Conservation (phyloP, 805 yeast species). For the Wickerhamiella kurtzmanii region DNA sequence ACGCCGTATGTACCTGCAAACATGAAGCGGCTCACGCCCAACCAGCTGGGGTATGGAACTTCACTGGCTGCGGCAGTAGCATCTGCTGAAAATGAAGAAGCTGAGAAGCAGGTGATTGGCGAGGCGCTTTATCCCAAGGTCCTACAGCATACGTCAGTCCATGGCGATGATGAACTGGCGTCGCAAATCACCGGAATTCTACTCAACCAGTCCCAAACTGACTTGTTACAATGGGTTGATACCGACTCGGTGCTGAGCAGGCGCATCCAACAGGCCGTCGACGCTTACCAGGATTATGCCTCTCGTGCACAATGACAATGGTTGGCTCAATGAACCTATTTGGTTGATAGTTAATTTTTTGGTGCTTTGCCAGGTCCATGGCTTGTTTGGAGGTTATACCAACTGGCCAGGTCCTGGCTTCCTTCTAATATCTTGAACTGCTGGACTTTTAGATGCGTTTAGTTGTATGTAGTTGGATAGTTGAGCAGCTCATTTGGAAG, state of each 20-base stretch:
- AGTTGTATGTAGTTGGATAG: too few species aligned
- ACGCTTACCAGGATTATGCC: conserved; percentile 48
- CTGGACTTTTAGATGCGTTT: too few species aligned
- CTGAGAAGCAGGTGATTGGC: conserved; percentile 40
- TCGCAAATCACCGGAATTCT: conserved; percentile 94
- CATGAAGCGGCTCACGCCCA: neutral
- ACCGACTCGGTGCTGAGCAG: conserved; percentile 70
- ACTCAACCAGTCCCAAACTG: conserved; percentile 77
- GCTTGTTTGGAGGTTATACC: too few species aligned
- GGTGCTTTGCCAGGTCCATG: too few species aligned
- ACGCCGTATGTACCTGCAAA: neutral
- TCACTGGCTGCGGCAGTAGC: conserved; percentile 41
- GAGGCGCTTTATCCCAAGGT: conserved; percentile 85
- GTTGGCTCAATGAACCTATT: too few species aligned
- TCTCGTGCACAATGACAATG: neutral
- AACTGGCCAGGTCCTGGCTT: too few species aligned
- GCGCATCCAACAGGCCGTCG: conserved; percentile 79
- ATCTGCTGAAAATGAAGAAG: conserved; percentile 32
- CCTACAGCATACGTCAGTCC: conserved; percentile 61
- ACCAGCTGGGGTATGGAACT: conserved; percentile 17
- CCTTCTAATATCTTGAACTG: too few species aligned
- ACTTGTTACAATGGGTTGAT: conserved; percentile 70
- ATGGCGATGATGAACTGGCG: conserved; percentile 68
- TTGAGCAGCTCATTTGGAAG: too few species aligned
- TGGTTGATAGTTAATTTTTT: too few species aligned